Conservation (phyloP, 768 basidiomycete genomes). For the Termitomyces sp. region DNA sequence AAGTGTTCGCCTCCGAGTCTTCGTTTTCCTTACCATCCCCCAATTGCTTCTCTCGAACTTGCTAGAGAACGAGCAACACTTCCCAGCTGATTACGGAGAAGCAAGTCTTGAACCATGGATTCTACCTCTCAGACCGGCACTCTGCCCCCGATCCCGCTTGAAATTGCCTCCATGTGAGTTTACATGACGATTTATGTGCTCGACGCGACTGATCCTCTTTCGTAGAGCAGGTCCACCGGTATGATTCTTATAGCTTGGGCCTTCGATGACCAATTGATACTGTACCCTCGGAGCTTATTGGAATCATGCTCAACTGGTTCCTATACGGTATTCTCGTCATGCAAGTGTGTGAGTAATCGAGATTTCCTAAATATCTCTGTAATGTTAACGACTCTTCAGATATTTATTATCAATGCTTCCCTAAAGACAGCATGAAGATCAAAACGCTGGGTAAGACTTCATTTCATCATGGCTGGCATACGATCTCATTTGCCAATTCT, state of each 20-base stretch:
- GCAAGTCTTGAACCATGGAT: background rate
- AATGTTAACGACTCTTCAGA: background rate
- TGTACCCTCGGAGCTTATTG: constrained; percentile 1
- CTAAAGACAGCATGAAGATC: background rate
- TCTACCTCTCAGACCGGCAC: background rate
- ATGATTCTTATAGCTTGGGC: background rate
- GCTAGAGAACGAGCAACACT: background rate
- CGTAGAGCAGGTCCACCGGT: constrained; percentile 1
- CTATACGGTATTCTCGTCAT: constrained; percentile 9
- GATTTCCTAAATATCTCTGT: background rate
- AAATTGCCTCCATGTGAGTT: background rate
- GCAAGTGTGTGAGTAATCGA: constrained; percentile 2
- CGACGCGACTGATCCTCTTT: background rate
- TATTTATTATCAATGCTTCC: background rate
- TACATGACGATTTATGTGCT: background rate
- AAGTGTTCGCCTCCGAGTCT: background rate
- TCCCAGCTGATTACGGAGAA: background rate
- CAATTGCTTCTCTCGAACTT: background rate
- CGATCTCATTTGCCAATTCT: background rate
- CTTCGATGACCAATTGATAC: background rate
- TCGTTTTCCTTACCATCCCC: background rate
- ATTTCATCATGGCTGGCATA: background rate
- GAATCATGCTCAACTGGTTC: constrained; percentile 12
- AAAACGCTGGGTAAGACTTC: background rate
- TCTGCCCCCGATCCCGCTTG: background rate